Percentiles rank a stretch among this genome's conserved stretches.
These are phyloP conservation scores for Platanthera zijinensis DNA, from an alignment of 106 monocot species.

Conservation along the genomic window DNA sequence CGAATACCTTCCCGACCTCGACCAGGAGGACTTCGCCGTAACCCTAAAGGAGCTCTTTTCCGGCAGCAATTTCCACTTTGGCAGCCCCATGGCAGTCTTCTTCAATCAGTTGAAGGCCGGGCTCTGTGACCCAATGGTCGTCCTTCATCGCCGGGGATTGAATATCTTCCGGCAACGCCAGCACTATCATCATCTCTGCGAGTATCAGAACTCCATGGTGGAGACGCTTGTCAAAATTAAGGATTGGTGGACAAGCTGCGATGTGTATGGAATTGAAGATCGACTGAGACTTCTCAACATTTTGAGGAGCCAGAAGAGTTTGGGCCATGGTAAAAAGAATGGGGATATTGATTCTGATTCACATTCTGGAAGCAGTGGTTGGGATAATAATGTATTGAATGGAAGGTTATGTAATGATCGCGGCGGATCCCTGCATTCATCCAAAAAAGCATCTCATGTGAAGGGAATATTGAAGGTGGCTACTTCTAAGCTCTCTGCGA, in stretches of 20 bases:
- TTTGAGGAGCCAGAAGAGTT: constrained; percentile 27
- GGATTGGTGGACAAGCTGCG: constrained; percentile 42
- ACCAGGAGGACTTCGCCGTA: constrained; percentile 41
- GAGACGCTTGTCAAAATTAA: constrained; percentile 34
- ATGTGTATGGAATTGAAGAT: constrained; percentile 57
- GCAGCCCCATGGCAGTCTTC: constrained; percentile 27
- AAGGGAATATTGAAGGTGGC: constrained; percentile 42
- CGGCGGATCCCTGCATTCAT: constrained; percentile 3
- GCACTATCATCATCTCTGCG: constrained; percentile 51
- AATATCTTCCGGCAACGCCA: constrained; percentile 36
- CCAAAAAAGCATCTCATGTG: constrained; percentile 6
- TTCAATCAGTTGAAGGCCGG: constrained; percentile 32
- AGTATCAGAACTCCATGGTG: constrained; percentile 78
- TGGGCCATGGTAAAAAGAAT: constrained; percentile 11
- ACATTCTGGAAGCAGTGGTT: constrained; percentile 32
- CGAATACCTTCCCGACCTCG: constrained; percentile 67
- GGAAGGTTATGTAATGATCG: constrained; percentile 20
- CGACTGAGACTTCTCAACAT: constrained; percentile 34
- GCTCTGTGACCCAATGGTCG: constrained; percentile 52
- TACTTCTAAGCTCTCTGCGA: constrained; percentile 18
- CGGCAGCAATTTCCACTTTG: constrained; percentile 65
- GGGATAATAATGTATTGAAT: constrained; percentile 8
- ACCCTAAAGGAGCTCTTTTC: constrained; percentile 63
- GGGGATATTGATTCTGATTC: constrained; percentile 22
- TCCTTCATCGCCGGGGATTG: constrained; percentile 35